A percentile compares a stretch with the other conserved stretches of the same genome.
phyloP scores from a whole-genome alignment of 306 rosid genomes.

The Aeschynomene evenia region DNA sequence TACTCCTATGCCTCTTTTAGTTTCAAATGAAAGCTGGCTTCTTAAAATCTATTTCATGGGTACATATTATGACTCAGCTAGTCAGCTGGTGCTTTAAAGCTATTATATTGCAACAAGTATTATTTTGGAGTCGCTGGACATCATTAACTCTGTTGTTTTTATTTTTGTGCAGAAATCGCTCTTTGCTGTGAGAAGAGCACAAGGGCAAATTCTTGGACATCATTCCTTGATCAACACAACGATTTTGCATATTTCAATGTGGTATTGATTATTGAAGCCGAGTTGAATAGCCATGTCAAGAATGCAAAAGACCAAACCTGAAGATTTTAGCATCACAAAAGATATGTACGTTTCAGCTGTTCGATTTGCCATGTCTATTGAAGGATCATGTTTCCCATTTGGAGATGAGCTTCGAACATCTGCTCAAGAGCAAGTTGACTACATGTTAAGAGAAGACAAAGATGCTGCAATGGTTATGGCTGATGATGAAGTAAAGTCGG shows the following conservation, averaged over 20 bases:
- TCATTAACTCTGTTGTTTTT: background rate
- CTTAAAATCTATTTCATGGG: background rate
- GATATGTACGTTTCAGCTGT: constrained; percentile 82
- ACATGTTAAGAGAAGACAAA: constrained; percentile 75
- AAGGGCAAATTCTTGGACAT: constrained; percentile 10
- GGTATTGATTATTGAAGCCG: constrained; percentile 17
- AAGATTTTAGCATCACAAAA: constrained; percentile 55
- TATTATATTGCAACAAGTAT: background rate
- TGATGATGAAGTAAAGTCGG: constrained; percentile 73
- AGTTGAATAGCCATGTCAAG: constrained; percentile 36
- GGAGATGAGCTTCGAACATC: constrained; percentile 80
- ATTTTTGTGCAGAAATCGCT: background rate
- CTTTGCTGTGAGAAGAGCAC: background rate
- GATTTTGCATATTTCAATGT: background rate
- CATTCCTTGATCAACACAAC: background rate
- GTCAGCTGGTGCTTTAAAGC: background rate
- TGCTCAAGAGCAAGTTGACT: constrained; percentile 96
- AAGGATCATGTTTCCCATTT: constrained; percentile 63
- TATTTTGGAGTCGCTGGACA: background rate
- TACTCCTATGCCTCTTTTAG: background rate
- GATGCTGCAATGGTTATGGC: constrained; percentile 48
- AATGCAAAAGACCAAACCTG: constrained; percentile 15
- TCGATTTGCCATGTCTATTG: constrained; percentile 72
- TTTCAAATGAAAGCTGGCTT: background rate
- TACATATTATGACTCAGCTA: constrained; percentile 1